phyloP scores from a whole-genome alignment of 345 rosid genomes.

The Microcos paniculata region DNA sequence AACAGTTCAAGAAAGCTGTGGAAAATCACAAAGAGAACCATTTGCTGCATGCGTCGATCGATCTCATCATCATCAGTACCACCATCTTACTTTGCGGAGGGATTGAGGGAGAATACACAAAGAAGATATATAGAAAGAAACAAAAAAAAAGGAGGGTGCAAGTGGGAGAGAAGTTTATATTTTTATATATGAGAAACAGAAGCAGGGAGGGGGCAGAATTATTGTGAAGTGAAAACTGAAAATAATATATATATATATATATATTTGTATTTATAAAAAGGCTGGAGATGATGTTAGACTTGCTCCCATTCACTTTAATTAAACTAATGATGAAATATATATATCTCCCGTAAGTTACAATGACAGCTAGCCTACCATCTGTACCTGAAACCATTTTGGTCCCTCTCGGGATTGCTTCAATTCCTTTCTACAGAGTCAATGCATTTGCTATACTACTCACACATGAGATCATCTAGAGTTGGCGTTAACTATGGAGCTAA shows the following conservation, averaged over 20 bases:
- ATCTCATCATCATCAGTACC: neutral
- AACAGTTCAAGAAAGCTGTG: slow-evolving; percentile 35
- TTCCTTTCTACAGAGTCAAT: neutral
- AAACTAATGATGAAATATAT: neutral
- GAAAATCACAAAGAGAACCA: slow-evolving; percentile 25
- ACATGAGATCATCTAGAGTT: too few relatives aligned
- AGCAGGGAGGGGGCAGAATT: neutral
- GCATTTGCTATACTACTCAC: neutral
- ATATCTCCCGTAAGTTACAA: neutral
- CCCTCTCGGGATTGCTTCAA: neutral
- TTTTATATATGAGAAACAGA: neutral
- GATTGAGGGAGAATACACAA: neutral
- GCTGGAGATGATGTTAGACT: neutral
- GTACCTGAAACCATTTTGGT: neutral
- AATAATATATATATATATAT: neutral
- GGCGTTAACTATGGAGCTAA: too few relatives aligned
- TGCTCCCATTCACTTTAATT: neutral
- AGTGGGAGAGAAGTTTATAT: neutral
- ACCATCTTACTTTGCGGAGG: neutral
- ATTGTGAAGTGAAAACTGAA: neutral
- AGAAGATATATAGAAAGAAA: neutral
- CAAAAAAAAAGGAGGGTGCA: neutral
- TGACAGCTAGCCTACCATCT: neutral
- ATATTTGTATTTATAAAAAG: neutral
- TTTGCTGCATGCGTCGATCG: slow-evolving; percentile 3